These are phyloP conservation scores for Lentinus polychrous DNA, from an alignment of 1,284 basidiomycete genomes.

Conservation along the genomic window DNA sequence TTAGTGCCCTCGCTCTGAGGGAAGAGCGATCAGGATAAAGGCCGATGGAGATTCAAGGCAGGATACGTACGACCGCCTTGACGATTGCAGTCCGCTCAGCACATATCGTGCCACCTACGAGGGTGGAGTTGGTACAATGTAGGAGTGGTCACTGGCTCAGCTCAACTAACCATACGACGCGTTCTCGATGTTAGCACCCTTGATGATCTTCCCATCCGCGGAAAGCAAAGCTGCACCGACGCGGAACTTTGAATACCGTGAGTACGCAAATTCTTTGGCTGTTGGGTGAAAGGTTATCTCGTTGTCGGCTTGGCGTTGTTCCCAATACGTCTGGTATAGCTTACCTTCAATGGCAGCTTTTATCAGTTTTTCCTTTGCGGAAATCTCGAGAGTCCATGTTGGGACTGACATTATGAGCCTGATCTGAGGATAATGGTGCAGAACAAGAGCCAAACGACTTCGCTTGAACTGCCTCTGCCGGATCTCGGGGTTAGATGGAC, in stretches of 20 bases:
- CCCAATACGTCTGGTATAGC: background rate
- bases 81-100: conserved; percentile 86
- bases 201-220: conserved; percentile 64
- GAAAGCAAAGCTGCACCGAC: conserved; percentile 82
- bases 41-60: background rate
- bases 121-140: background rate
- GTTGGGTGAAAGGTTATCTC: background rate
- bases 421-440: too few species aligned
- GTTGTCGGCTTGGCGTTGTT: background rate
- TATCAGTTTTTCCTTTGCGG: conserved; percentile 24
- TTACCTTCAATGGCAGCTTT: conserved; percentile 29
- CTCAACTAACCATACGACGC: conserved; percentile 69
- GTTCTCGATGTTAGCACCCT: conserved; percentile 87
- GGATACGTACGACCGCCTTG: conserved; percentile 68
- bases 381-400: conserved; percentile 17
- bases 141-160: background rate
- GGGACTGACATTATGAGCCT: conserved; percentile 18
- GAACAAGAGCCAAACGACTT: too few species aligned
- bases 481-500: too few species aligned
- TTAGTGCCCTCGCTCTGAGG: conserved; percentile 70
- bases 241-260: conserved; percentile 80
- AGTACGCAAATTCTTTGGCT: conserved; percentile 59
- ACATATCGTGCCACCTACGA: conserved; percentile 70
- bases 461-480: too few species aligned
- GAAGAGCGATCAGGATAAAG: background rate